Percentiles rank a stretch among this genome's conserved stretches.
phyloP scores from a whole-genome alignment of 192 early-diverging fungal species.

The Backusella morwellensis region DNA sequence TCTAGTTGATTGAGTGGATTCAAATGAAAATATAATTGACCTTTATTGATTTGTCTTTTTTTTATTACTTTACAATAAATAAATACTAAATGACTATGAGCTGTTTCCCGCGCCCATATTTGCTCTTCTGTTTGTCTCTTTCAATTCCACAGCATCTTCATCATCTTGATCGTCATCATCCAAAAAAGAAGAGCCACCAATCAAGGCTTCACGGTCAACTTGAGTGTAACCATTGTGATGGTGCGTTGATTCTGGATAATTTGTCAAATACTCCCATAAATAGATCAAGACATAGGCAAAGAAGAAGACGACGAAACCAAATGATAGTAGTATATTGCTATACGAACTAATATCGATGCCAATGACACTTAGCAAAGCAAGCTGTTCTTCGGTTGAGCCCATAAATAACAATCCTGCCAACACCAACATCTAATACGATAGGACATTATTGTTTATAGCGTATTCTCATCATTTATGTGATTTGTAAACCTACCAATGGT shows the following conservation, averaged over 20 bases:
- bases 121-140: slow-evolving; percentile 7
- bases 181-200: slow-evolving; percentile 14
- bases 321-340: slow-evolving; percentile 51
- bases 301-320: slow-evolving; percentile 59
- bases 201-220: neutral
- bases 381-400: slow-evolving; percentile 59
- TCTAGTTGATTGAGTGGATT: no score
- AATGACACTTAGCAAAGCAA: slow-evolving; percentile 39
- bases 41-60: no score
- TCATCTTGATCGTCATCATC: slow-evolving; percentile 22
- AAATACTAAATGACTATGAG: neutral
- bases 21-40: no score
- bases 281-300: slow-evolving; percentile 49
- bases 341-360: slow-evolving; percentile 60
- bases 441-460: neutral
- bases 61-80: neutral
- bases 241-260: neutral
- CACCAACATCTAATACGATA: slow-evolving; percentile 38
- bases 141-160: slow-evolving; percentile 18
- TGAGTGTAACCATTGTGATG: slow-evolving; percentile 4
- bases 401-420: slow-evolving; percentile 64
- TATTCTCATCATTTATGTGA: neutral
- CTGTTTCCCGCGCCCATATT: neutral
- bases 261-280: slow-evolving; percentile 31
- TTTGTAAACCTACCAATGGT: slow-evolving; percentile 30